Conservation (phyloP, 805 yeast genomes). For the Monosporozyma unispora region DNA sequence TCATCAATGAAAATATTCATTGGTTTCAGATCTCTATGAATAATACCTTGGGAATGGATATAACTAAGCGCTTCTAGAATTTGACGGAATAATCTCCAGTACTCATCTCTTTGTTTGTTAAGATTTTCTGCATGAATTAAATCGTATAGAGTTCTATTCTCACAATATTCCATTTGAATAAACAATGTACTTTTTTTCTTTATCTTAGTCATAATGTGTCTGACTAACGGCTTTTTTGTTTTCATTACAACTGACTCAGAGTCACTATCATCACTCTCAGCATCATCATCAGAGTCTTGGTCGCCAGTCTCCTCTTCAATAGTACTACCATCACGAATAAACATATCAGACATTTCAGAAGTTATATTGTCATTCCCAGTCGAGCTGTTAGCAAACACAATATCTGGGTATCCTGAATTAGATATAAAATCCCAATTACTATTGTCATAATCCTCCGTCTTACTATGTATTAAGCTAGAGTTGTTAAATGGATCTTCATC, state of each 20-base stretch:
- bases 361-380: conserved; percentile 9
- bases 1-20: conserved; percentile 92
- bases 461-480: conserved; percentile 24
- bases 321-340: conserved; percentile 14
- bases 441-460: conserved; percentile 21
- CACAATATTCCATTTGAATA: conserved; percentile 98
- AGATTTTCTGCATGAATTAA: conserved; percentile 68
- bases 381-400: conserved; percentile 41
- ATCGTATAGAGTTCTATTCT: conserved; percentile 80
- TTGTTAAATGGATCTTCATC: conserved; percentile 15
- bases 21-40: conserved; percentile 92
- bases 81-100: conserved; percentile 86
- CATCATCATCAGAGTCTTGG: conserved; percentile 5
- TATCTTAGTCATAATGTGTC: neutral
- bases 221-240: neutral
- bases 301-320: conserved; percentile 17
- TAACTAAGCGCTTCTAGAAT: conserved; percentile 82
- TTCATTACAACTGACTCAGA: conserved; percentile 4
- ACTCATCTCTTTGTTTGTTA: conserved; percentile 61
- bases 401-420: conserved; percentile 39
- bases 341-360: conserved; percentile 1
- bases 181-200: conserved; percentile 60
- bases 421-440: conserved; percentile 59
- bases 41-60: conserved; percentile 88
- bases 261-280: conserved; percentile 6